phyloP scores from a whole-genome alignment of 371 early-diverging fungal genomes.

The Mucor racemosus region DNA sequence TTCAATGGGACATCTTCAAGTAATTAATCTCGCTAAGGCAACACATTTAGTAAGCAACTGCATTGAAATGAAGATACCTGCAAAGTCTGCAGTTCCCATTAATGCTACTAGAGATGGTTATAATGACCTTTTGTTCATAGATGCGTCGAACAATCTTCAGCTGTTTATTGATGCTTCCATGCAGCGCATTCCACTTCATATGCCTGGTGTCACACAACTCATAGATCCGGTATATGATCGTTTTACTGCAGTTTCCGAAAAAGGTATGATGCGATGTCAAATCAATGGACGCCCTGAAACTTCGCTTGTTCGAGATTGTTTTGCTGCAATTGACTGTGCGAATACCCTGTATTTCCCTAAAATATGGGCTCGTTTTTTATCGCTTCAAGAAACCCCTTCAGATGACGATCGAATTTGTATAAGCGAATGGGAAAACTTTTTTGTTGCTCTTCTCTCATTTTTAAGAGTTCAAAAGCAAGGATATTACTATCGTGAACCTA shows the following conservation, averaged over 20 bases:
- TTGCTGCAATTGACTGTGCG: constrained; percentile 55
- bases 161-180: constrained; percentile 15
- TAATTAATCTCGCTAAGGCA: constrained; percentile 17
- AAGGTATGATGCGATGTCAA: constrained; percentile 38
- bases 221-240: constrained; percentile 54
- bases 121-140: constrained; percentile 45
- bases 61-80: constrained; percentile 38
- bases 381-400: not conserved
- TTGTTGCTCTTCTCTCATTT: constrained; percentile 57
- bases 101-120: constrained; percentile 46
- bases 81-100: constrained; percentile 40
- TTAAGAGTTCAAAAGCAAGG: constrained; percentile 25
- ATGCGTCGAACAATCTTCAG: constrained; percentile 5
- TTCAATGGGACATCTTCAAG: constrained; percentile 12
- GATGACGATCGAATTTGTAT: not conserved
- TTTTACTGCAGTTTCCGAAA: constrained; percentile 40
- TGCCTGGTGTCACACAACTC: constrained; percentile 25
- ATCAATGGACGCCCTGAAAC: constrained; percentile 44
- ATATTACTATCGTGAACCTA: not conserved
- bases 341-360: constrained; percentile 34
- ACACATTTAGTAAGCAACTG: constrained; percentile 1
- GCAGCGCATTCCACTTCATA: constrained; percentile 4
- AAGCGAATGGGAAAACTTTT: constrained; percentile 64
- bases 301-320: constrained; percentile 46
- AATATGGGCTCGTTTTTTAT: constrained; percentile 22